Evolutionary conservation across 352 stramenopile species (phyloP).

Genomic region (Pelagophyceae sp.): DNA sequence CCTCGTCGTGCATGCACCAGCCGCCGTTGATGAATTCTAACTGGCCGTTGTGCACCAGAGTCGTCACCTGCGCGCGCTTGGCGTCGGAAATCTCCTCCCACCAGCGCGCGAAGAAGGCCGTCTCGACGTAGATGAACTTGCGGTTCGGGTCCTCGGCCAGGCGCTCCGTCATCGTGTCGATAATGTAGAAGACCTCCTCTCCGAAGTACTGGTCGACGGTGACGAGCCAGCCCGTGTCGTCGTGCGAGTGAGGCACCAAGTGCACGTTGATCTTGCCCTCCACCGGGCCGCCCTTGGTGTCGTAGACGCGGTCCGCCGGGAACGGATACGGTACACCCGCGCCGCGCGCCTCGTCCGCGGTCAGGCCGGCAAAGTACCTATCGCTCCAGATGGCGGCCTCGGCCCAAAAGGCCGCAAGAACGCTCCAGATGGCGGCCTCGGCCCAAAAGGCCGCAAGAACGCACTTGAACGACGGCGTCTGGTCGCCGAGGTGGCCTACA

Average conservation of each 20-base stretch:
- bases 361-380: background rate
- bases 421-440: no score
- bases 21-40: slow-evolving; percentile 89
- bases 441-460: background rate
- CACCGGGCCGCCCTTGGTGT: background rate
- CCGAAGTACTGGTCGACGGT: slow-evolving; percentile 95
- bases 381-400: no score
- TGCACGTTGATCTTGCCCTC: slow-evolving; percentile 81
- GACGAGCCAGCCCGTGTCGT: slow-evolving; percentile 85
- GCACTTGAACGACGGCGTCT: background rate
- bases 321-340: background rate
- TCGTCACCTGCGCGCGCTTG: slow-evolving; percentile 60
- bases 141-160: slow-evolving; percentile 73
- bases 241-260: slow-evolving; percentile 88
- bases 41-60: slow-evolving; percentile 75
- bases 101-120: slow-evolving; percentile 90
- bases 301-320: background rate
- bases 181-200: slow-evolving; percentile 80
- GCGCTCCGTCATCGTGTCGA: slow-evolving; percentile 78
- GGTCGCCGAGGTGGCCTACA: background rate
- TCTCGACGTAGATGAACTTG: slow-evolving; percentile 88
- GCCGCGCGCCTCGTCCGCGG: background rate
- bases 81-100: slow-evolving; percentile 73
- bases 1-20: slow-evolving; percentile 98
- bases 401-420: background rate